Base-by-base conservation (phyloP, 2,329 filamentous ascomycete species). In the Xylaria sp. region DNA sequence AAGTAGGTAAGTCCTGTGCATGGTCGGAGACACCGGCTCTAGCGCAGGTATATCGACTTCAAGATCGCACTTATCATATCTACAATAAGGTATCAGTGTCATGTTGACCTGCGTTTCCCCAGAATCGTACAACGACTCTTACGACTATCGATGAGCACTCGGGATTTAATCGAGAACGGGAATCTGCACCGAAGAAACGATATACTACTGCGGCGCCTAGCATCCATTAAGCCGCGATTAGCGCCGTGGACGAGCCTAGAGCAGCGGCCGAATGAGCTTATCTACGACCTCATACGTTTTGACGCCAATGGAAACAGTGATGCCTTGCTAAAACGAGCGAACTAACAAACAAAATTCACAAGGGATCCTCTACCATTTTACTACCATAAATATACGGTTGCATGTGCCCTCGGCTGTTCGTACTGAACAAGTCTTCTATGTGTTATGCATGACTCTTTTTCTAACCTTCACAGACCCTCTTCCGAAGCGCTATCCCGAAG, bases 21-120 rank as follows among this genome's bases (percentile, higher is more conserved):
- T 39, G 10, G 41, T 57, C 67, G 67, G 67, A 23, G 64, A 61
- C 50, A 61, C 67, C 64, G 64, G 34, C 44, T 54, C 46, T 58
- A 37, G 34, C 10, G 34, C 10, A 10, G 34, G 8, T 37, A 66
- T 69, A 52, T 69, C 28, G 23, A 54, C 15, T n/a, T 54, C 25
- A 10, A 31, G 55, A 60, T 59, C 25, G 63, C 51, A 58, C 18
- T n/a, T 48, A 50, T 25, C 37, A 25, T 50, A 55, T 46, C 46
- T 39, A n/a, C 18, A 15, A 15, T 44, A 44, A 13, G 41, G 18
- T 15, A 15, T 44, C 13, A 31, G 12, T 20, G 6, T 44, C 20
- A 18, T 44, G 20, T 39, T 39, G 31, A 59, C 8, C 25, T 34
- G 18, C 12, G 34, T 25, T 51, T 51, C 41, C 56, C 56, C 18